A percentile compares a stretch with the other conserved stretches of the same genome.
phyloP scores from a whole-genome alignment of 352 stramenopile genomes.

The Phytophthora cryptogea region DNA sequence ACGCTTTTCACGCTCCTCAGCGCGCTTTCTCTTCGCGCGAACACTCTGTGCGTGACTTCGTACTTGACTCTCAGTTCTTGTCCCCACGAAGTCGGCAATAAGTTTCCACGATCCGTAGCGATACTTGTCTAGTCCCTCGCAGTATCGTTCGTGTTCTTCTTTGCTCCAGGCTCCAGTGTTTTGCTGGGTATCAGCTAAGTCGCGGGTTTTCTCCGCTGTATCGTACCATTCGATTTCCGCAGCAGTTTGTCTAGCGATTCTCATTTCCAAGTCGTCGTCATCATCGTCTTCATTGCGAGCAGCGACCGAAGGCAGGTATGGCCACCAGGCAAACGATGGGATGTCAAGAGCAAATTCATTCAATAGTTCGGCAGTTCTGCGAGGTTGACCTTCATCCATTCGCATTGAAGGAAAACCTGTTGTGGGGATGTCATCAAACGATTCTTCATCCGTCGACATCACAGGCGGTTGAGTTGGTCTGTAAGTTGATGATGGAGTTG shows the following conservation, averaged over 20 bases:
- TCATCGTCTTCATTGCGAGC: neutral
- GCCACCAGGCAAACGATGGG: too few relatives aligned
- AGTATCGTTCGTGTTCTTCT: slow-evolving; percentile 25
- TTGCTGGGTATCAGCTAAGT: neutral
- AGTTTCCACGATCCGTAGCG: slow-evolving; percentile 25
- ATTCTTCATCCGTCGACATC: too few relatives aligned
- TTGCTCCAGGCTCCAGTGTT: slow-evolving; percentile 21
- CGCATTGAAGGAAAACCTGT: too few relatives aligned
- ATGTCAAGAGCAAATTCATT: too few relatives aligned
- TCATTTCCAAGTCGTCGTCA: slow-evolving; percentile 3
- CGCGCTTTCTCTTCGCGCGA: slow-evolving; percentile 18
- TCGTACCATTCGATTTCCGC: slow-evolving; percentile 4
- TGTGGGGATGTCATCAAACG: too few relatives aligned
- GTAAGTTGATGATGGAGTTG: too few relatives aligned
- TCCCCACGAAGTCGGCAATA: slow-evolving; percentile 18
- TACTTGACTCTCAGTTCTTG: slow-evolving; percentile 26
- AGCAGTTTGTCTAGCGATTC: neutral
- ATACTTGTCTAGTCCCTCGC: slow-evolving; percentile 12
- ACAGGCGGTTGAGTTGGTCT: too few relatives aligned
- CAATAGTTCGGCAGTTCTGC: too few relatives aligned
- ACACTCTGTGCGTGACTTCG: slow-evolving; percentile 27
- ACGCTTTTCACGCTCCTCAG: slow-evolving; percentile 7
- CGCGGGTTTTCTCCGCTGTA: neutral
- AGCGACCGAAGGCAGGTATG: too few relatives aligned
- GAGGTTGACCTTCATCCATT: too few relatives aligned